Evolutionary conservation across 768 basidiomycete genomes (phyloP).

Genomic region (Pleurotus eryngii): DNA sequence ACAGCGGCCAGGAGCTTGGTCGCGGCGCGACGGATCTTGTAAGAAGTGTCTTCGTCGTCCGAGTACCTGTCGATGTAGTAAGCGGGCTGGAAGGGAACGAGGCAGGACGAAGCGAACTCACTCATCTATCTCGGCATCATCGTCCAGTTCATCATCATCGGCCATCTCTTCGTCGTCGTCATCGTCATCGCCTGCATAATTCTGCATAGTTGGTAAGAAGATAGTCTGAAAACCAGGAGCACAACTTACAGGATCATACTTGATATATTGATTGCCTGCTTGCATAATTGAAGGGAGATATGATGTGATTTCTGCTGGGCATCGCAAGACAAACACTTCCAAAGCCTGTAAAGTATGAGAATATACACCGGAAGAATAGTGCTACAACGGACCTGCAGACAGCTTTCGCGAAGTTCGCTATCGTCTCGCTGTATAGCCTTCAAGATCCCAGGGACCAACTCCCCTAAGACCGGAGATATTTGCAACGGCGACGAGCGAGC

Average conservation of each 20-base stretch:
- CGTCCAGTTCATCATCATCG: slow-evolving; percentile 75
- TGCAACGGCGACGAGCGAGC: slow-evolving; percentile 70
- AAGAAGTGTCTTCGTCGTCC: slow-evolving; percentile 97
- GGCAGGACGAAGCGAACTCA: slow-evolving; percentile 29
- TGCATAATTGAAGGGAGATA: slow-evolving; percentile 70
- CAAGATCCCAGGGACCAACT: slow-evolving; percentile 70
- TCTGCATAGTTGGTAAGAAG: slow-evolving; percentile 25
- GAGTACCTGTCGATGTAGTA: slow-evolving; percentile 61
- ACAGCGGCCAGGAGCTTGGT: slow-evolving; percentile 86
- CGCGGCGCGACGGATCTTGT: slow-evolving; percentile 93
- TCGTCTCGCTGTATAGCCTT: slow-evolving; percentile 71
- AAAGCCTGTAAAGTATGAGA: slow-evolving; percentile 53
- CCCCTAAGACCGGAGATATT: slow-evolving; percentile 54
- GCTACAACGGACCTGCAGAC: slow-evolving; percentile 55
- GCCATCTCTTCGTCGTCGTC: slow-evolving; percentile 53
- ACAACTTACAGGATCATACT: slow-evolving; percentile 82
- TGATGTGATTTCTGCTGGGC: slow-evolving; percentile 77
- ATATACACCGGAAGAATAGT: background rate
- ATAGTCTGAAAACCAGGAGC: background rate
- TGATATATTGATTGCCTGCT: slow-evolving; percentile 74
- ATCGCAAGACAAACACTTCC: slow-evolving; percentile 80
- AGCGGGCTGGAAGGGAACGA: too few species aligned
- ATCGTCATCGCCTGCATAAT: slow-evolving; percentile 47
- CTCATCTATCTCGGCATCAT: slow-evolving; percentile 79
- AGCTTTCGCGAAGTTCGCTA: slow-evolving; percentile 79